Evolutionary conservation across 2,329 filamentous ascomycete genomes (phyloP).

Genomic region (Exophiala dermatitidis): DNA sequence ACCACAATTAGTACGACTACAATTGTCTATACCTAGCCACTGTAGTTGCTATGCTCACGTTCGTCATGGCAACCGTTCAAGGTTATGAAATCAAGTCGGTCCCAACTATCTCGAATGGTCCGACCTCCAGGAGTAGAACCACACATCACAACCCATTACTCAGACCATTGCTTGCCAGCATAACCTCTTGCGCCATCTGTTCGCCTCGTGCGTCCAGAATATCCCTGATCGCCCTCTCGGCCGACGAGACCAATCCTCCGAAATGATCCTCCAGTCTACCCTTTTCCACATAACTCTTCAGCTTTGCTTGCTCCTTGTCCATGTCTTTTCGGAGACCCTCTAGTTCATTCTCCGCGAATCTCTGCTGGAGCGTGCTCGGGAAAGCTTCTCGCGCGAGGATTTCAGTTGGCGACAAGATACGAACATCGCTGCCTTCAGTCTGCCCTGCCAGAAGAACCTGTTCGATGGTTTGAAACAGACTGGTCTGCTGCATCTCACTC

Average conservation of each 20-base stretch:
- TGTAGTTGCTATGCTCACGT: too few relatives aligned
- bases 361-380: slow-evolving; percentile 12
- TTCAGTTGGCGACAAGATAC: slow-evolving; percentile 15
- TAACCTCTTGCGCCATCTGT: slow-evolving; percentile 11
- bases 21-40: too few relatives aligned
- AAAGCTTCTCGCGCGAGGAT: slow-evolving; percentile 17
- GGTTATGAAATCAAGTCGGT: too few relatives aligned
- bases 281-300: slow-evolving; percentile 31
- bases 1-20: too few relatives aligned
- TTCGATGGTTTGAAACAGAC: slow-evolving; percentile 19
- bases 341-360: slow-evolving; percentile 16
- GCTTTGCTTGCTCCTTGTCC: slow-evolving; percentile 34
- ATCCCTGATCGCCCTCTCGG: slow-evolving; percentile 14
- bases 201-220: slow-evolving; percentile 19
- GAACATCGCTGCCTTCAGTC: slow-evolving; percentile 6
- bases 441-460: slow-evolving; percentile 12
- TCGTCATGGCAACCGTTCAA: too few relatives aligned
- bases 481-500: slow-evolving; percentile 17
- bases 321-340: slow-evolving; percentile 22
- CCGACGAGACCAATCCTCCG: slow-evolving; percentile 21
- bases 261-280: slow-evolving; percentile 26
- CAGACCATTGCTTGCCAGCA: background rate
- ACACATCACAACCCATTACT: background rate
- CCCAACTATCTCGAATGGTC: too few relatives aligned
- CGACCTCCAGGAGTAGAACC: too few relatives aligned